These are phyloP conservation scores for Phytophthora pseudosyringae DNA, from an alignment of 352 stramenopile genomes.

Conservation along the genomic window DNA sequence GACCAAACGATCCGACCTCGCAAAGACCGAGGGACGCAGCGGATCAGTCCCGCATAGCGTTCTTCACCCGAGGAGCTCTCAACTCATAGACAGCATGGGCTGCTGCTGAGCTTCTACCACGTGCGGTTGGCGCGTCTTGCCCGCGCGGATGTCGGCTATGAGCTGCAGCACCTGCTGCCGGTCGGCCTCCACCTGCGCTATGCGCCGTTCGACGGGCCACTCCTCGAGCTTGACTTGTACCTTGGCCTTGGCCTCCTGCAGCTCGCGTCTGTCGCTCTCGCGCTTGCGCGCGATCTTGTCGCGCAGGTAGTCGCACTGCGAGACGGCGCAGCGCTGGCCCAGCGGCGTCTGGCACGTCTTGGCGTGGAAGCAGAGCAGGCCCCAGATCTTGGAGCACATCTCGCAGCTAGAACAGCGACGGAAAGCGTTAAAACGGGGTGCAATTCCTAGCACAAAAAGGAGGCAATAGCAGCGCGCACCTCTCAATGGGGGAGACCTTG, in stretches of 20 bases:
- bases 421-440: not conserved
- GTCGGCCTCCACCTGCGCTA: constrained; percentile 82
- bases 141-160: constrained; percentile 73
- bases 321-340: constrained; percentile 72
- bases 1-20: not conserved
- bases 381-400: constrained; percentile 87
- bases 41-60: constrained; percentile 2
- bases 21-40: not conserved
- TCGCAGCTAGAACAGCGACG: constrained; percentile 53
- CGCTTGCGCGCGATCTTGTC: constrained; percentile 86
- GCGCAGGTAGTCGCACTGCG: constrained; percentile 87
- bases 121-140: constrained; percentile 54
- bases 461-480: constrained; percentile 39
- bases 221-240: constrained; percentile 62
- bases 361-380: constrained; percentile 86
- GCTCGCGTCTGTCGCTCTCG: constrained; percentile 63
- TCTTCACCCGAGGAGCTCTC: constrained; percentile 11
- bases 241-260: constrained; percentile 57
- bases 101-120: constrained; percentile 41
- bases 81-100: constrained; percentile 55
- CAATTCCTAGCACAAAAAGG: not conserved
- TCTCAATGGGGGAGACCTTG: constrained; percentile 77
- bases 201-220: constrained; percentile 81
- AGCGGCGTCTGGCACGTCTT: constrained; percentile 70
- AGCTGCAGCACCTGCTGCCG: constrained; percentile 78